phyloP scores from a whole-genome alignment of 495 filamentous ascomycete species.

The Sordaria brevicollis region DNA sequence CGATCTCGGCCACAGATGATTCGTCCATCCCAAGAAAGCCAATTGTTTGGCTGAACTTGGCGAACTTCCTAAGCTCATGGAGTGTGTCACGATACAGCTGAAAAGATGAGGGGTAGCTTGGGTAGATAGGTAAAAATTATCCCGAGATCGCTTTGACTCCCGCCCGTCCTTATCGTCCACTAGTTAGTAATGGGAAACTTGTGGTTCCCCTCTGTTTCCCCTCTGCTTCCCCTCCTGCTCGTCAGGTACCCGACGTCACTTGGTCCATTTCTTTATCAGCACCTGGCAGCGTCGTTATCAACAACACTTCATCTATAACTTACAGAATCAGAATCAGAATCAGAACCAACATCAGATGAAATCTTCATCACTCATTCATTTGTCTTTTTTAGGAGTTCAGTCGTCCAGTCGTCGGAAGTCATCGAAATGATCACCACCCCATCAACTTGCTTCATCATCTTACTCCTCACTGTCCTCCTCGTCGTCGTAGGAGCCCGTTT shows the following conservation, averaged over 20 bases:
- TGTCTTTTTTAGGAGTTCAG: not conserved
- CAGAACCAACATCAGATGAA: not conserved
- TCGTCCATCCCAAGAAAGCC: not conserved
- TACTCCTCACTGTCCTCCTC: not conserved
- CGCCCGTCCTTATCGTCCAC: not conserved
- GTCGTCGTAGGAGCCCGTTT: not conserved
- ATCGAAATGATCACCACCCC: not conserved
- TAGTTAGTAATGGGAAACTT: not conserved
- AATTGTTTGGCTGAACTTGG: not conserved
- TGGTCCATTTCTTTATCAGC: not conserved
- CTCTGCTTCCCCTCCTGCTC: not conserved
- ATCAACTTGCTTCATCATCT: not conserved
- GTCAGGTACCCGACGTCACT: not conserved
- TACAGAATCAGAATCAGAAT: too few species aligned
- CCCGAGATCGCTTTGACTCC: not conserved
- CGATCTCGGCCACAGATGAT: not conserved
- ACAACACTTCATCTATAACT: not conserved
- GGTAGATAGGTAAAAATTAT: too few species aligned
- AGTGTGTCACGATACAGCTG: not conserved
- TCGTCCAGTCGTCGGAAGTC: not conserved
- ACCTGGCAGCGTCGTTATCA: not conserved
- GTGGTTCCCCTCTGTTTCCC: too few species aligned
- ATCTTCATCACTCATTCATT: not conserved
- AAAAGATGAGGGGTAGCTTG: not conserved
- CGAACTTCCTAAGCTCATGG: not conserved